A percentile compares a stretch with the other conserved stretches of the same genome.
Conservation (phyloP, 148 eudicot genomes). For the Amaranthus palmeri region DNA sequence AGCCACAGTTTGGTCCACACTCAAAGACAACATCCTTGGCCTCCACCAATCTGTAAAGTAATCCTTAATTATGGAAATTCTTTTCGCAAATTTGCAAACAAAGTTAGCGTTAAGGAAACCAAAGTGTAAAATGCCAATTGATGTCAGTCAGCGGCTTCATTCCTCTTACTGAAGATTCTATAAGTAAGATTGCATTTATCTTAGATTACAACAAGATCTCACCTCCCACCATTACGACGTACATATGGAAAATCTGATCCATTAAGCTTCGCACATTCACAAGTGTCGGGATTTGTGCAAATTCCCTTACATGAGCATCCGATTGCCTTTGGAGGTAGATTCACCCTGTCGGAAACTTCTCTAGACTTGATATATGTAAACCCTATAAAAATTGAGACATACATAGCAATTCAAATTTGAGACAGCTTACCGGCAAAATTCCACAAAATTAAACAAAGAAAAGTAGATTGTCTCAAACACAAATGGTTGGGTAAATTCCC, state of each 20-base stretch:
- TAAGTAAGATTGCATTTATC: too few relatives aligned
- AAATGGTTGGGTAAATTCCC: too few relatives aligned
- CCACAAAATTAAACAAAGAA: too few relatives aligned
- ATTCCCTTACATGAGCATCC: slow-evolving; percentile 37
- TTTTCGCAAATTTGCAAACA: not conserved
- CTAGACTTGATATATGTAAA: slow-evolving; percentile 29
- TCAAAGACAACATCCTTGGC: slow-evolving; percentile 44
- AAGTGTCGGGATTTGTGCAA: slow-evolving; percentile 33
- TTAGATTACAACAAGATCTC: slow-evolving; percentile 1
- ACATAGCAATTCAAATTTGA: not conserved
- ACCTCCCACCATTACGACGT: slow-evolving; percentile 40
- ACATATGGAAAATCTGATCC: slow-evolving; percentile 46
- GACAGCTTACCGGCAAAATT: too few relatives aligned
- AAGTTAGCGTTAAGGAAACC: not conserved
- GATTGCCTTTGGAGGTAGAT: slow-evolving; percentile 24
- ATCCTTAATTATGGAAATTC: not conserved
- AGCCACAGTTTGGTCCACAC: slow-evolving; percentile 49
- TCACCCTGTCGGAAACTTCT: slow-evolving; percentile 27
- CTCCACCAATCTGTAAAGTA: slow-evolving; percentile 23
- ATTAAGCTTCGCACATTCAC: slow-evolving; percentile 48
- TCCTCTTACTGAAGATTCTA: too few relatives aligned
- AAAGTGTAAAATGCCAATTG: not conserved
- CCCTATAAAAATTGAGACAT: slow-evolving; percentile 17
- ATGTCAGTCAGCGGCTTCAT: not conserved
- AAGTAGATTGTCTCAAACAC: too few relatives aligned